phyloP scores from a whole-genome alignment of 2,329 filamentous ascomycete species.

The Fusarium mangiferae region DNA sequence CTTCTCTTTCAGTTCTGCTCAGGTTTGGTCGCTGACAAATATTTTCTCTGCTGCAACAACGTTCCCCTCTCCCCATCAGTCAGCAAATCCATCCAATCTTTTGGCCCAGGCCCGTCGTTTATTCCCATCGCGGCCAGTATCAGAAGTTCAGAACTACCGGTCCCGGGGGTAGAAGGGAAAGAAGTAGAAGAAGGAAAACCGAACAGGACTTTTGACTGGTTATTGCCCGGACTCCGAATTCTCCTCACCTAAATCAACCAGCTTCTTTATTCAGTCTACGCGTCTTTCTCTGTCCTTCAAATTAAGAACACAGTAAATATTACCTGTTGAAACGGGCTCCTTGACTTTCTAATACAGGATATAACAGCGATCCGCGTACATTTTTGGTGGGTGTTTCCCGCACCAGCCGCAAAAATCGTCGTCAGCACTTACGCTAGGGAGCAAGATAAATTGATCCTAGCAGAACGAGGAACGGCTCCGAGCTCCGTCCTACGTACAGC shows the following conservation, averaged over 20 bases:
- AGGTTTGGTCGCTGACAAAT: conserved; percentile 43
- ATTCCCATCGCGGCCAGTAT: conserved; percentile 22
- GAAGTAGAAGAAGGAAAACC: background rate
- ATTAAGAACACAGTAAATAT: conserved; percentile 25
- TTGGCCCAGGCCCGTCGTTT: conserved; percentile 12
- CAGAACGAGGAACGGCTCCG: conserved; percentile 15
- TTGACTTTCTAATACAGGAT: background rate
- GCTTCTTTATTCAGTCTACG: conserved; percentile 7
- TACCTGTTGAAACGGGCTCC: conserved; percentile 2
- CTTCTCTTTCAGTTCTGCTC: background rate
- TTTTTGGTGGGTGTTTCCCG: background rate
- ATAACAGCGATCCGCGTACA: background rate
- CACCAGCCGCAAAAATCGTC: conserved; percentile 12
- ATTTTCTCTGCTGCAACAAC: conserved; percentile 37
- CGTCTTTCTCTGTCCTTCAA: conserved; percentile 17
- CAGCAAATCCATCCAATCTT: conserved; percentile 31
- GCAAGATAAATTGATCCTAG: conserved; percentile 14
- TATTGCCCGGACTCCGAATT: background rate
- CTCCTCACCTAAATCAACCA: background rate
- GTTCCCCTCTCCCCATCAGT: conserved; percentile 32
- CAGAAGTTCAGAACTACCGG: conserved; percentile 10
- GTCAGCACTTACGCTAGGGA: conserved; percentile 12
- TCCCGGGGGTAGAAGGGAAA: background rate
- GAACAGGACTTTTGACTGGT: background rate
- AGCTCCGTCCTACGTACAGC: conserved; percentile 21